These are phyloP conservation scores for Acacia crassicarpa DNA, from an alignment of 306 rosid genomes.

Conservation along the genomic window DNA sequence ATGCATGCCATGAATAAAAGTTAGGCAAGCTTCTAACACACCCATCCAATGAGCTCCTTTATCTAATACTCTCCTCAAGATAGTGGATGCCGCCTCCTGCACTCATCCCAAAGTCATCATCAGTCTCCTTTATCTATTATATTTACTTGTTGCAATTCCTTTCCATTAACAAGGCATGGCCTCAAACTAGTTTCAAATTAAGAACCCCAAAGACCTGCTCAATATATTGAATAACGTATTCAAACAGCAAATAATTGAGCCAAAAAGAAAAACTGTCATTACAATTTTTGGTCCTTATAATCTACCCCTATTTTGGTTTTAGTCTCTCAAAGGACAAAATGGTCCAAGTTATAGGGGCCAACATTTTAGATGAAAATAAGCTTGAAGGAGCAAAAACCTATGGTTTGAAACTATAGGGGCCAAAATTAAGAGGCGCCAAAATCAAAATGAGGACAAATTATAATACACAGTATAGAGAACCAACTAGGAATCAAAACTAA, in stretches of 20 bases:
- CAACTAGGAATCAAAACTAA: background rate
- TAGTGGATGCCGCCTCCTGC: slow-evolving; percentile 93
- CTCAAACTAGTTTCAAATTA: background rate
- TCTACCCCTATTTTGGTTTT: no score
- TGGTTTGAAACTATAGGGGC: no score
- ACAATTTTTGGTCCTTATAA: no score
- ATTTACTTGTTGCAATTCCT: background rate
- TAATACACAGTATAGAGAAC: background rate
- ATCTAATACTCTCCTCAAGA: slow-evolving; percentile 52
- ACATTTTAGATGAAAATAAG: no score
- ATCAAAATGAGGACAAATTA: no score
- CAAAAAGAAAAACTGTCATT: background rate
- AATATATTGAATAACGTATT: background rate
- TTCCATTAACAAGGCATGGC: background rate
- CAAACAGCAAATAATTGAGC: background rate
- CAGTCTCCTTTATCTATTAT: background rate
- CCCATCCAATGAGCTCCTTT: slow-evolving; percentile 39
- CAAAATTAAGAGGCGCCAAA: no score
- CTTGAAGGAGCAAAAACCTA: no score
- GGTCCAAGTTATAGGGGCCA: no score
- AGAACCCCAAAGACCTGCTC: background rate
- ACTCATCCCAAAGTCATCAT: slow-evolving; percentile 22
- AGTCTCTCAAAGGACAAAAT: no score
- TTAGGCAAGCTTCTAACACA: slow-evolving; percentile 54
- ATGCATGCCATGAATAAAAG: slow-evolving; percentile 57